These are phyloP conservation scores for Neckera pumila DNA, from an alignment of 225 moss, liverwort and hornwort genomes.

Conservation along the genomic window DNA sequence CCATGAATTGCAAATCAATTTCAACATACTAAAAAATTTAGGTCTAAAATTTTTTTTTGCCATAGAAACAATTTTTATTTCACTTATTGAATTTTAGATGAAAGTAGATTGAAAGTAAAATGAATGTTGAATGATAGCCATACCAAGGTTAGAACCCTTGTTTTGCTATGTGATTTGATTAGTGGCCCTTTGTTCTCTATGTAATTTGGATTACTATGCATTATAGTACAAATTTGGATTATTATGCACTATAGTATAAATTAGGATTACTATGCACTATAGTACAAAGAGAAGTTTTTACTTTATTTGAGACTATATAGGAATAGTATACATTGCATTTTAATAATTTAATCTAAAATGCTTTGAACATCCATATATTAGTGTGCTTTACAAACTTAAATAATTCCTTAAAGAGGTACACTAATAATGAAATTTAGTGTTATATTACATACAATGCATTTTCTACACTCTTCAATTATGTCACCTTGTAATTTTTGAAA, in stretches of 20 bases:
- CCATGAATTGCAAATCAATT: neutral
- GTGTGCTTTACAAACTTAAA: neutral
- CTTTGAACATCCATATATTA: neutral
- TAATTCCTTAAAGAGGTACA: too few relatives aligned
- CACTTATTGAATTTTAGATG: neutral
- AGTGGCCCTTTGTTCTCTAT: too few relatives aligned
- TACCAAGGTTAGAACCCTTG: accelerated
- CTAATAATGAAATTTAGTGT: neutral
- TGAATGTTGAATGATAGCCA: neutral
- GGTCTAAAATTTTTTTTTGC: neutral
- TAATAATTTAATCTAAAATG: neutral
- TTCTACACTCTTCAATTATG: too few relatives aligned
- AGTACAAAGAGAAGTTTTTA: neutral
- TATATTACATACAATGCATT: neutral
- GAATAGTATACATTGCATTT: neutral
- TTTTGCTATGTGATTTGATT: neutral
- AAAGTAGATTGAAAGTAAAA: neutral
- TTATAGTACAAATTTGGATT: neutral
- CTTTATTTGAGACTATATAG: neutral
- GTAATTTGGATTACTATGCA: neutral
- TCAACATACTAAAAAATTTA: accelerated
- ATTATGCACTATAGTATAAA: too few relatives aligned
- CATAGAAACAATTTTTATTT: neutral
- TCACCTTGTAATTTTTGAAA: too few relatives aligned
- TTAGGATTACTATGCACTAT: neutral